Conservation (phyloP, 176 grass and related monocot genomes). For the Carex cristatella region DNA sequence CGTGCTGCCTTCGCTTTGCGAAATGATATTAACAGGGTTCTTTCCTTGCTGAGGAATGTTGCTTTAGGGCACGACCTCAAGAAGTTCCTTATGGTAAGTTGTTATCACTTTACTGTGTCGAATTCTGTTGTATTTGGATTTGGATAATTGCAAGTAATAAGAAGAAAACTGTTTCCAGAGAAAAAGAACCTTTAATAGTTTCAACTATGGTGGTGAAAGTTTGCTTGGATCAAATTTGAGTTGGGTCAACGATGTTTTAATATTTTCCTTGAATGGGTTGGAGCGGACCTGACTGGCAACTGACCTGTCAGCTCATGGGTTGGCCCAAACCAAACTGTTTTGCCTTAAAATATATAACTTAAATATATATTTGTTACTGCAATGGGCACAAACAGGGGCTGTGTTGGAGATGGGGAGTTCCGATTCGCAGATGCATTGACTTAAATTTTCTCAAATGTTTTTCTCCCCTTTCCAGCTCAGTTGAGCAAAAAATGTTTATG, state of each 20-base stretch:
- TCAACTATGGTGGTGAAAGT: neutral
- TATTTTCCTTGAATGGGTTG: neutral
- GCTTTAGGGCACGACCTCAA: conserved; percentile 52
- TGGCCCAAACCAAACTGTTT: neutral
- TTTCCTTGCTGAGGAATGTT: conserved; percentile 43
- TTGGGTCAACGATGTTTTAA: neutral
- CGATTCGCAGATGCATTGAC: neutral
- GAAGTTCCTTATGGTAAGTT: conserved; percentile 59
- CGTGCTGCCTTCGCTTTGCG: conserved; percentile 35
- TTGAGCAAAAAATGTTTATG: neutral
- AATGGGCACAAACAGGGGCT: neutral
- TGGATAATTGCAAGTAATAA: neutral
- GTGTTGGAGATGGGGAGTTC: neutral
- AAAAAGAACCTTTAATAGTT: neutral
- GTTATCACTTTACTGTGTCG: neutral
- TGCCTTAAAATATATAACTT: neutral
- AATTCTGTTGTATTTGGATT: neutral
- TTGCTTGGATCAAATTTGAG: neutral
- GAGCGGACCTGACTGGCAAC: neutral
- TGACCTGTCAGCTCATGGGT: neutral
- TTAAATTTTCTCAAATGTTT: neutral
- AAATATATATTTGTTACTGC: neutral
- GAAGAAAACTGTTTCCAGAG: neutral
- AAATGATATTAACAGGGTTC: conserved; percentile 51
- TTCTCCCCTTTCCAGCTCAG: neutral